Percentiles rank a stretch among this genome's conserved stretches.
These are phyloP conservation scores for Fraxinus excelsior DNA, from an alignment of 257 asterid genomes.

Conservation along the genomic window DNA sequence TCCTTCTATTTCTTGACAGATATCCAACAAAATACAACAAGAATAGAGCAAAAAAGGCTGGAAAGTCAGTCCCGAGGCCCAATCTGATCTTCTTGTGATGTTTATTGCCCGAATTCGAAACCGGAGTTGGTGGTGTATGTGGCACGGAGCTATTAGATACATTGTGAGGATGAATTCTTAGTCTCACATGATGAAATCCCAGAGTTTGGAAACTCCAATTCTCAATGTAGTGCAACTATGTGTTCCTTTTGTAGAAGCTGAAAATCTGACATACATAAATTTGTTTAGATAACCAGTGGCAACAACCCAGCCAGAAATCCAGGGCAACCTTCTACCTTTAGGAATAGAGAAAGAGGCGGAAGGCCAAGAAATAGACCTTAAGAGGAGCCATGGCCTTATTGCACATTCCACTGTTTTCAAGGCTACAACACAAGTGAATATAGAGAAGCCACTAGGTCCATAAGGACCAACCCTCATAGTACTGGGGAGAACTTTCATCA, in stretches of 20 bases:
- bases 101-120: constrained; percentile 46
- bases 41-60: constrained; percentile 58
- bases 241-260: constrained; percentile 94
- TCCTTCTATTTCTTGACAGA: constrained; percentile 64
- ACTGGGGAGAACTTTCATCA: no score
- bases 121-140: constrained; percentile 43
- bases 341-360: no score
- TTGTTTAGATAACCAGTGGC: constrained; percentile 51
- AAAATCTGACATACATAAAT: constrained; percentile 77
- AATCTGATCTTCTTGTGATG: constrained; percentile 53
- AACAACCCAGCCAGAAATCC: no score
- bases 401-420: no score
- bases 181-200: constrained; percentile 51
- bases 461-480: no score
- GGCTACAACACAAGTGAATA: no score
- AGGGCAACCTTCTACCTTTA: no score
- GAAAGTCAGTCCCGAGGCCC: constrained; percentile 76
- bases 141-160: constrained; percentile 67
- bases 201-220: constrained; percentile 76
- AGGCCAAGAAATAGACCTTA: no score
- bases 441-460: no score
- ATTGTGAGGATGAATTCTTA: constrained; percentile 64
- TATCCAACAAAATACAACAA: constrained; percentile 54
- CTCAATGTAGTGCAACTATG: constrained; percentile 70
- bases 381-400: no score